phyloP scores from a whole-genome alignment of 306 rosid genomes.

The Sicyos baderoa region DNA sequence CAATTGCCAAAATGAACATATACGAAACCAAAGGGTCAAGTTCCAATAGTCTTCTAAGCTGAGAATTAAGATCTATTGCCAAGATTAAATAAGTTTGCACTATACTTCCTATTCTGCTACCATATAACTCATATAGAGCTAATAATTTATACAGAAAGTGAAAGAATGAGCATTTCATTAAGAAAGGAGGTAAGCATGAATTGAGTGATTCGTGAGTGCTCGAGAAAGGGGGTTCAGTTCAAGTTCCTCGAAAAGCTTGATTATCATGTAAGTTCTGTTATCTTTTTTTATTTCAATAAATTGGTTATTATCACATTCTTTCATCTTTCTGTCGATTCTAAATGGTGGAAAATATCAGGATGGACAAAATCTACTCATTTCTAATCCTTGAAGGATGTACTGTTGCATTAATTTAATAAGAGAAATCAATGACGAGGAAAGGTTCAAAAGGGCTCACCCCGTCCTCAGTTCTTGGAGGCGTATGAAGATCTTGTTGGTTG shows the following conservation, averaged over 20 bases:
- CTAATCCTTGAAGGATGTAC: not conserved
- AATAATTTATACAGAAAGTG: not conserved
- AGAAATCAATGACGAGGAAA: not conserved
- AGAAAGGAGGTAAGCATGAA: too few relatives aligned
- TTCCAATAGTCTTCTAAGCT: not conserved
- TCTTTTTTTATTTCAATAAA: too few relatives aligned
- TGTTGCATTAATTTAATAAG: not conserved
- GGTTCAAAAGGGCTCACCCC: conserved; percentile 41
- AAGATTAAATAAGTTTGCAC: not conserved
- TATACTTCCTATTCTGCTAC: not conserved
- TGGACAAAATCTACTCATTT: not conserved
- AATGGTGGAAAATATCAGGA: not conserved
- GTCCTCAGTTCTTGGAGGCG: conserved; percentile 70
- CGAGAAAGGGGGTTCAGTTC: too few relatives aligned
- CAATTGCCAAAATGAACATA: not conserved
- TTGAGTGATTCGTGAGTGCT: too few relatives aligned
- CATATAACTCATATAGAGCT: not conserved
- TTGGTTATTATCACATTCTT: not conserved
- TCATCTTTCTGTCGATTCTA: not conserved
- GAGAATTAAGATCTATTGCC: not conserved
- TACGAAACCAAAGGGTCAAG: too few relatives aligned
- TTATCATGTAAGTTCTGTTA: not conserved
- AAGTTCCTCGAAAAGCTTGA: too few relatives aligned
- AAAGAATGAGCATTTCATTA: not conserved
- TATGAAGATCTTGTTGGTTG: conserved; percentile 60